phyloP scores from a whole-genome alignment of 306 rosid genomes.

The Quercus agrifolia region DNA sequence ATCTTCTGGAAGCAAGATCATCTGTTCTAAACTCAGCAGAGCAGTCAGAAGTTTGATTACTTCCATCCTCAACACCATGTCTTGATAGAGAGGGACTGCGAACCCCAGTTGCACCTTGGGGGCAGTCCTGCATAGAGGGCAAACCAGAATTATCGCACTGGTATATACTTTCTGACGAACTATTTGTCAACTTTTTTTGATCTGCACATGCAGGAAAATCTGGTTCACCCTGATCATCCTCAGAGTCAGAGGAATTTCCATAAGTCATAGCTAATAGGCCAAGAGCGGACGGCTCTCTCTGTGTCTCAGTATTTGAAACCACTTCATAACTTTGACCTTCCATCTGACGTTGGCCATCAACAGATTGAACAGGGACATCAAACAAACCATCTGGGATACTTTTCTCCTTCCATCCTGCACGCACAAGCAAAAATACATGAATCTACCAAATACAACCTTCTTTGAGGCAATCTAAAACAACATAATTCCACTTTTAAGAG shows the following conservation, averaged over 20 bases:
- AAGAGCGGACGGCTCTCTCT: constrained; percentile 66
- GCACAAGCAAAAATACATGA: not conserved
- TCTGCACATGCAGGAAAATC: constrained; percentile 35
- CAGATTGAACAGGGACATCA: constrained; percentile 47
- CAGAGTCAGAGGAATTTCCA: constrained; percentile 89
- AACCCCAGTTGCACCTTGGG: constrained; percentile 25
- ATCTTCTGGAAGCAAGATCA: constrained; percentile 36
- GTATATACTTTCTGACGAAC: constrained; percentile 48
- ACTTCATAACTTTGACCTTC: constrained; percentile 30
- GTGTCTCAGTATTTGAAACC: constrained; percentile 39
- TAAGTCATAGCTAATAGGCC: constrained; percentile 80
- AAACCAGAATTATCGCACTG: constrained; percentile 33
- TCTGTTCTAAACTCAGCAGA: constrained; percentile 40
- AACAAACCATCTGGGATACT: constrained; percentile 32
- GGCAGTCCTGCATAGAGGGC: constrained; percentile 37
- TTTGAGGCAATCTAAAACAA: not conserved
- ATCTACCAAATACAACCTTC: not conserved
- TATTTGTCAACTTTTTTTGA: constrained; percentile 31
- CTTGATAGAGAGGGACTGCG: constrained; percentile 17
- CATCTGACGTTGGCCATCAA: constrained; percentile 23
- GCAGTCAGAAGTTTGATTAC: constrained; percentile 29
- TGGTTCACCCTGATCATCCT: constrained; percentile 56
- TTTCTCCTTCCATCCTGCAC: constrained; percentile 49
- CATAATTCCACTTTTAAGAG: not conserved
- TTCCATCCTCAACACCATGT: constrained; percentile 31